These are phyloP conservation scores for Metarhizium anisopliae DNA, from an alignment of 2,329 filamentous ascomycete species.

Conservation along the genomic window DNA sequence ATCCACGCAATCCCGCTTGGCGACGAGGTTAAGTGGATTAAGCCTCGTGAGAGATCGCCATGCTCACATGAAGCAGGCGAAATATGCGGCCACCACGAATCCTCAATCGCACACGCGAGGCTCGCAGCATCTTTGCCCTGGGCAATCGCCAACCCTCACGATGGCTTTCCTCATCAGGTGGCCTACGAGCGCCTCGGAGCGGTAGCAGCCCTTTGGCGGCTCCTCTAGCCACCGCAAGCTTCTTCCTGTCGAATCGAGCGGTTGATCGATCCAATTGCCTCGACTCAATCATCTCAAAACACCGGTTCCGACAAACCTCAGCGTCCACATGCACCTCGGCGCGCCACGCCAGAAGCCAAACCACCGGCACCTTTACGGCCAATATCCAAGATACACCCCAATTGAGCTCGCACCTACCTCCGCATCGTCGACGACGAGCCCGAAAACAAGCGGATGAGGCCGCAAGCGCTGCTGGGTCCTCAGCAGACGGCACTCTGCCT, in stretches of 20 bases:
- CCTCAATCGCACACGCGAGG: constrained; percentile 18
- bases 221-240: constrained; percentile 13
- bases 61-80: constrained; percentile 20
- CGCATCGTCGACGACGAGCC: constrained; percentile 27
- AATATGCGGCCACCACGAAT: constrained; percentile 25
- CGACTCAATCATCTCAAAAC: constrained; percentile 21
- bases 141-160: constrained; percentile 11
- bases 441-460: constrained; percentile 13
- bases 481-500: constrained; percentile 26
- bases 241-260: constrained; percentile 27
- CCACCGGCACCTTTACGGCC: constrained; percentile 9
- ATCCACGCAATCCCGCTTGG: not conserved
- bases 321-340: constrained; percentile 16
- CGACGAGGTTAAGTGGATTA: not conserved
- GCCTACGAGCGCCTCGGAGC: constrained; percentile 15
- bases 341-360: not conserved
- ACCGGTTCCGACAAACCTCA: constrained; percentile 17
- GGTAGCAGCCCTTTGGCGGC: constrained; percentile 7
- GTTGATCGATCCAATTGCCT: constrained; percentile 29
- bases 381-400: constrained; percentile 12
- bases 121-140: constrained; percentile 15
- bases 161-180: constrained; percentile 22
- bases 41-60: constrained; percentile 11
- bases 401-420: constrained; percentile 17
- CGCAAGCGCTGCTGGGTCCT: not conserved